phyloP scores from a whole-genome alignment of 441 rosid species.

The Omphalea diandra region DNA sequence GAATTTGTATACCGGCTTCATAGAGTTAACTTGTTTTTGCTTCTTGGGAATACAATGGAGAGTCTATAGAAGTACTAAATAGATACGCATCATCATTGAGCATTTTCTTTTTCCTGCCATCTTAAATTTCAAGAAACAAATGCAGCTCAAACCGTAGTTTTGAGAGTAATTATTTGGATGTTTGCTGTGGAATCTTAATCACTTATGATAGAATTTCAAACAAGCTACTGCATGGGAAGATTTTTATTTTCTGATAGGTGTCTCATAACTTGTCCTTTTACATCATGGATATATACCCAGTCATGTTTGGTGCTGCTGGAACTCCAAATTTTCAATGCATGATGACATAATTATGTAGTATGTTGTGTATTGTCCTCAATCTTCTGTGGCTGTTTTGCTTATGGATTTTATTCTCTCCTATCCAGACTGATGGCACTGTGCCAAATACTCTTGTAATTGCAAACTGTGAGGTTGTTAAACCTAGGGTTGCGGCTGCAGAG shows the following conservation, averaged over 20 bases:
- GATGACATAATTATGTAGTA: not conserved
- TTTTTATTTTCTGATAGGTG: not conserved
- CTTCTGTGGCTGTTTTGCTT: conserved; percentile 7
- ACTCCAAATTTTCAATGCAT: not conserved
- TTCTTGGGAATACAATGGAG: not conserved
- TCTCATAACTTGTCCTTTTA: not conserved
- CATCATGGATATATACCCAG: not conserved
- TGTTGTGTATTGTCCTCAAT: not conserved
- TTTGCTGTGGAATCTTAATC: not conserved
- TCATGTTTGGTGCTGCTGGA: not conserved
- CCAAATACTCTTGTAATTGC: conserved; percentile 97
- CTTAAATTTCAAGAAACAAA: too few relatives aligned
- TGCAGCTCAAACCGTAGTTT: too few relatives aligned
- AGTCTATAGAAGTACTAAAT: not conserved
- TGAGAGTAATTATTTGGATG: not conserved
- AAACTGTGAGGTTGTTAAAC: conserved; percentile 92
- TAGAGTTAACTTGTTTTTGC: not conserved
- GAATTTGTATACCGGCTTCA: not conserved
- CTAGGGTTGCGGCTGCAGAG: conserved; percentile 96
- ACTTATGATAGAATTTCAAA: not conserved
- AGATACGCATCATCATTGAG: too few relatives aligned
- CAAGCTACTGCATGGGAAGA: not conserved
- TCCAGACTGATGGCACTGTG: conserved; percentile 94
- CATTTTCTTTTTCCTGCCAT: too few relatives aligned
- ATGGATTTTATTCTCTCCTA: conserved; percentile 10